Conservation (phyloP, 805 yeast species). For the Teunomyces aglyptinius region DNA sequence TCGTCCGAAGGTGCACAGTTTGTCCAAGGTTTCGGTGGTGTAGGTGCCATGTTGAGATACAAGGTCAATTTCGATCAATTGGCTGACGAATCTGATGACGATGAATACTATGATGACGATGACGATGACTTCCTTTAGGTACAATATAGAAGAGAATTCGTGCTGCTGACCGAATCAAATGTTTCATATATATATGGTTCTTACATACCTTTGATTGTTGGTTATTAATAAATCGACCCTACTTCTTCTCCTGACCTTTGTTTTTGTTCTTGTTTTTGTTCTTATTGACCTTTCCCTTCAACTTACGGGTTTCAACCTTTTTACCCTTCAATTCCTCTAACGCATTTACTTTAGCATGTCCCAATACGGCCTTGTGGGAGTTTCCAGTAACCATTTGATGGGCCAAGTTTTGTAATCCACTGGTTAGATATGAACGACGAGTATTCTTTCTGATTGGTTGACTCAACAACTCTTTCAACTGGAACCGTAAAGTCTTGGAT, state of each 20-base stretch:
- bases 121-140: slow-evolving; percentile 29
- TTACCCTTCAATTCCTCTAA: slow-evolving; percentile 49
- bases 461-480: slow-evolving; percentile 52
- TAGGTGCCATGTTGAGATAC: slow-evolving; percentile 94
- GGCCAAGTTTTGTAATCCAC: slow-evolving; percentile 76
- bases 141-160: background rate
- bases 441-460: slow-evolving; percentile 59
- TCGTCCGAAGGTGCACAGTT: slow-evolving; percentile 99
- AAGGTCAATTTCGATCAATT: slow-evolving; percentile 96
- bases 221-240: slow-evolving; percentile 6
- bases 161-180: background rate
- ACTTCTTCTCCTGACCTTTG: slow-evolving; percentile 1
- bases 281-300: slow-evolving; percentile 9
- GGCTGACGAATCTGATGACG: slow-evolving; percentile 82
- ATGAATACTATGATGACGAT: slow-evolving; percentile 77
- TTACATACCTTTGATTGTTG: background rate
- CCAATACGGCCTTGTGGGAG: slow-evolving; percentile 67
- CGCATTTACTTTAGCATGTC: slow-evolving; percentile 68
- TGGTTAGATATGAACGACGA: slow-evolving; percentile 73
- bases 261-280: slow-evolving; percentile 8
- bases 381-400: slow-evolving; percentile 61
- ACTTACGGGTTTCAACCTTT: slow-evolving; percentile 5
- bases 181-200: background rate
- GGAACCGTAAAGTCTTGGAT: slow-evolving; percentile 42
- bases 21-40: slow-evolving; percentile 97